Conservation (phyloP, 2,329 filamentous ascomycete species). For the Colletotrichum spaethianum region DNA sequence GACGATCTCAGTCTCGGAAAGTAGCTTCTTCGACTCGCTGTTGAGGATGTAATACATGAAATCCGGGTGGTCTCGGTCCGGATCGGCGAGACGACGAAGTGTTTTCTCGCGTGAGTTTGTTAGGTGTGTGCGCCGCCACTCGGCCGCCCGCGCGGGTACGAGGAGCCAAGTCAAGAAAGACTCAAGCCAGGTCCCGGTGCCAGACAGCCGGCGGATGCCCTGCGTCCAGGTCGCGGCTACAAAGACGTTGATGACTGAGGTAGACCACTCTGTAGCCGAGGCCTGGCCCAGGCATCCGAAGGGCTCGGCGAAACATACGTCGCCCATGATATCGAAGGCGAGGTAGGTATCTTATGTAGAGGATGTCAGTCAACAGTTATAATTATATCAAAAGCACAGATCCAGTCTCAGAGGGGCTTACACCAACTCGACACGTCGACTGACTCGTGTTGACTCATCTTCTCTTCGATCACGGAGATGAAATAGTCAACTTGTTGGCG, state of each 20-base stretch:
- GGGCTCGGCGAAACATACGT: slow-evolving; percentile 47
- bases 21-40: background rate
- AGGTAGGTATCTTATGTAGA: slow-evolving; percentile 34
- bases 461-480: slow-evolving; percentile 40
- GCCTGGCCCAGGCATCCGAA: slow-evolving; percentile 45
- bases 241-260: slow-evolving; percentile 46
- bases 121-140: background rate
- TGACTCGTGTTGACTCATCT: background rate
- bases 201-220: background rate
- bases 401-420: background rate
- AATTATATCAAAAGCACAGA: background rate
- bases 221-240: background rate
- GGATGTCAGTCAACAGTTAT: background rate
- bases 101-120: slow-evolving; percentile 8
- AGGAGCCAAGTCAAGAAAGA: background rate
- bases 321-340: slow-evolving; percentile 49
- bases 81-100: background rate
- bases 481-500: slow-evolving; percentile 46
- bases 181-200: slow-evolving; percentile 2
- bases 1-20: slow-evolving; percentile 15
- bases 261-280: slow-evolving; percentile 42
- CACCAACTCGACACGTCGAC: background rate
- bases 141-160: background rate
- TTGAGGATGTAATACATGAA: slow-evolving; percentile 15
- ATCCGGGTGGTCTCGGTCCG: background rate